Evolutionary conservation across 1,284 basidiomycete genomes (phyloP).

Genomic region (Puccinia triticina): DNA sequence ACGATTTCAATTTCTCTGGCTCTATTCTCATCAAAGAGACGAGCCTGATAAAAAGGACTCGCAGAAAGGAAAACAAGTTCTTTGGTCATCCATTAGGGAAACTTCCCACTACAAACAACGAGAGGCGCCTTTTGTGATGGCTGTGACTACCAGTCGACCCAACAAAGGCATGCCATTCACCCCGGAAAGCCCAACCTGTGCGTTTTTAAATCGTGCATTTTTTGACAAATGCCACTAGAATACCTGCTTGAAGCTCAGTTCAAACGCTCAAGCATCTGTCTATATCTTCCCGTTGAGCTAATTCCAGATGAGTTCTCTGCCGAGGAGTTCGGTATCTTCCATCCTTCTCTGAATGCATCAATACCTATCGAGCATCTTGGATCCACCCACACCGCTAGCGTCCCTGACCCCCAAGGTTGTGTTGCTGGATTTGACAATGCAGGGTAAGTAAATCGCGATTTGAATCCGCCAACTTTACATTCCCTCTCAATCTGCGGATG

Average conservation of each 20-base stretch:
- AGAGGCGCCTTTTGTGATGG: slow-evolving; percentile 34
- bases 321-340: slow-evolving; percentile 42
- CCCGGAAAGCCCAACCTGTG: slow-evolving; percentile 41
- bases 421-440: slow-evolving; percentile 50
- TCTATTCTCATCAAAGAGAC: neutral
- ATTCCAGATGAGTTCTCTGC: slow-evolving; percentile 44
- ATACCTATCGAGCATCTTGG: slow-evolving; percentile 46
- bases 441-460: neutral
- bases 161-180: slow-evolving; percentile 10
- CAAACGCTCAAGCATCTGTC: neutral
- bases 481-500: neutral
- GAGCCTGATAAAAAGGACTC: slow-evolving; percentile 11
- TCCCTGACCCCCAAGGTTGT: neutral
- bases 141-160: slow-evolving; percentile 37
- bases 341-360: slow-evolving; percentile 45
- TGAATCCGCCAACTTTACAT: neutral
- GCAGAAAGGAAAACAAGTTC: slow-evolving; percentile 26
- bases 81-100: slow-evolving; percentile 49
- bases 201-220: neutral
- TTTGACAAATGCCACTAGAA: neutral
- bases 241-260: neutral
- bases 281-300: neutral
- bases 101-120: slow-evolving; percentile 13
- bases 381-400: slow-evolving; percentile 1
- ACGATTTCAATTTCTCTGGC: no score